A percentile compares a stretch with the other conserved stretches of the same genome.
Evolutionary conservation across 2,329 filamentous ascomycete species (phyloP).

Genomic region (Penicillium sp.): DNA sequence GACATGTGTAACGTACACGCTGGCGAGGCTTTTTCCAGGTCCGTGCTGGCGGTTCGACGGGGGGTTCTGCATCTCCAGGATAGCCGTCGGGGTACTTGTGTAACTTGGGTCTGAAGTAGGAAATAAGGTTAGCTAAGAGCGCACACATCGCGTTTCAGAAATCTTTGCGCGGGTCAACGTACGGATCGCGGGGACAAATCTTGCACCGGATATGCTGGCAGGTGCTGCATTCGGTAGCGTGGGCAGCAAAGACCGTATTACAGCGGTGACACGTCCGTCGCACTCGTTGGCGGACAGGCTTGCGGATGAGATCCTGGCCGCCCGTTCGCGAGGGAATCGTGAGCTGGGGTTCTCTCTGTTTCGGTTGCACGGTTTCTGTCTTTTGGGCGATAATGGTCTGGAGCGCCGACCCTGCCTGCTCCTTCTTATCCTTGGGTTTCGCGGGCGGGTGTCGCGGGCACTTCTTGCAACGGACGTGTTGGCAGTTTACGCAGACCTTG

Average conservation of each 20-base stretch:
- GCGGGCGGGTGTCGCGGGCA: conserved; percentile 76
- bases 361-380: conserved; percentile 50
- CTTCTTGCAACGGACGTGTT: conserved; percentile 79
- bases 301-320: conserved; percentile 73
- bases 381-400: conserved; percentile 25
- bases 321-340: conserved; percentile 67
- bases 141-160: background rate
- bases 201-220: conserved; percentile 79
- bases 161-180: conserved; percentile 46
- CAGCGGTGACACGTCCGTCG: conserved; percentile 79
- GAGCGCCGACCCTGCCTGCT: conserved; percentile 54
- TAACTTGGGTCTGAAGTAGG: conserved; percentile 41
- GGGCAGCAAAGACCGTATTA: conserved; percentile 62
- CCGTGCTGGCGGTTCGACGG: conserved; percentile 38
- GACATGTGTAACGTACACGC: conserved; percentile 49
- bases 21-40: conserved; percentile 44
- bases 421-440: conserved; percentile 57
- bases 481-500: conserved; percentile 76
- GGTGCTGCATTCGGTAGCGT: conserved; percentile 66
- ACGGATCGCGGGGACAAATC: conserved; percentile 81
- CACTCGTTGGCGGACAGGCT: conserved; percentile 73
- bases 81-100: conserved; percentile 52
- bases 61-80: conserved; percentile 49
- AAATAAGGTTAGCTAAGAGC: background rate
- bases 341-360: conserved; percentile 35